These are phyloP conservation scores for Linnemannia zychae DNA, from an alignment of 192 early-diverging fungal species.

Conservation along the genomic window DNA sequence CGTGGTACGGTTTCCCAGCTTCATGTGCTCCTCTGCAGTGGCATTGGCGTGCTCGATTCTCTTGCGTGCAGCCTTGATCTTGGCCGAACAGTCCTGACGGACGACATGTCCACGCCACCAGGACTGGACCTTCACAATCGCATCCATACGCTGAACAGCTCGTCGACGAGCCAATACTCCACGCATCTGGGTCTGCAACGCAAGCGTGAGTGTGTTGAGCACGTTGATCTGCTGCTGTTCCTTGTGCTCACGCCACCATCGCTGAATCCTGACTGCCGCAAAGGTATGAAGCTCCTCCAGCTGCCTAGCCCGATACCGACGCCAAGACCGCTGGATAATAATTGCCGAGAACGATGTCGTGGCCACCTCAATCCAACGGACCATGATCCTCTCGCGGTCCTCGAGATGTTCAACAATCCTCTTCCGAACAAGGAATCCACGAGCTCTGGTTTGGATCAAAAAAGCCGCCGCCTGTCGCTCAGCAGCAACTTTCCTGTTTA, in stretches of 20 bases:
- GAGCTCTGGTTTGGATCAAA: slow-evolving; percentile 39
- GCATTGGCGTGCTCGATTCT: slow-evolving; percentile 57
- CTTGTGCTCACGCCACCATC: slow-evolving; percentile 35
- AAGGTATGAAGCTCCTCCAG: slow-evolving; percentile 8
- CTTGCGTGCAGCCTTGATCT: slow-evolving; percentile 50
- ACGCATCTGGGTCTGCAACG: slow-evolving; percentile 45
- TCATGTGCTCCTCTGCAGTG: slow-evolving; percentile 59
- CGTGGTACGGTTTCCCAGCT: slow-evolving; percentile 57
- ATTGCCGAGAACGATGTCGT: slow-evolving; percentile 33
- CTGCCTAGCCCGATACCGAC: slow-evolving; percentile 15
- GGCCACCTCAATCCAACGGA: slow-evolving; percentile 34
- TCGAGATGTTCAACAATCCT: slow-evolving; percentile 26
- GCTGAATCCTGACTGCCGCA: slow-evolving; percentile 39
- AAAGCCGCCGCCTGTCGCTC: slow-evolving; percentile 27
- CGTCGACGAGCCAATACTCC: slow-evolving; percentile 41
- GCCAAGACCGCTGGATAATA: slow-evolving; percentile 43
- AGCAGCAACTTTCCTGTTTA: neutral
- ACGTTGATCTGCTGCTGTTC: slow-evolving; percentile 2
- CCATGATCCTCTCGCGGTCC: slow-evolving; percentile 29
- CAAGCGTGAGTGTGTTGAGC: slow-evolving; percentile 10
- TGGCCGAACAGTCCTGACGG: slow-evolving; percentile 44
- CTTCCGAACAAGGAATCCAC: slow-evolving; percentile 40
- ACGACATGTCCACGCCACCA: slow-evolving; percentile 56
- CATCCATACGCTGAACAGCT: slow-evolving; percentile 2
- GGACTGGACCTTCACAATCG: slow-evolving; percentile 53